A percentile compares a stretch with the other conserved stretches of the same genome.
These are phyloP conservation scores for Rhizomucor pusillus DNA, from an alignment of 371 early-diverging fungal species.

Conservation along the genomic window DNA sequence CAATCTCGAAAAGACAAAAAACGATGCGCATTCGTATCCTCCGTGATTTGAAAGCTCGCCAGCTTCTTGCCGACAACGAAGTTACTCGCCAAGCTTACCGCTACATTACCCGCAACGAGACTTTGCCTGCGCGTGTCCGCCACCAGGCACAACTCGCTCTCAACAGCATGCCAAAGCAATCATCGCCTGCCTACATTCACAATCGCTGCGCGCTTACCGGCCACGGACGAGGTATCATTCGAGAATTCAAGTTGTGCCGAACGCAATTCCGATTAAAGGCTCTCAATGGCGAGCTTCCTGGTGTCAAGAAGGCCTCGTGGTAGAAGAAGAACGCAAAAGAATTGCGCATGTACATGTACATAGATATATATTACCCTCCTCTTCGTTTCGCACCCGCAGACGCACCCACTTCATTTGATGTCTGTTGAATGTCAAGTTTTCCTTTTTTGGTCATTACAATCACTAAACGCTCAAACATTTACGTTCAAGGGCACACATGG, in stretches of 20 bases:
- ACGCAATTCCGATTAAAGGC: conserved; percentile 85
- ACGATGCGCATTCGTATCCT: conserved; percentile 61
- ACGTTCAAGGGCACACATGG: too few species aligned
- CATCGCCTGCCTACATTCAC: conserved; percentile 66
- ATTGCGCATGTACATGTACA: too few species aligned
- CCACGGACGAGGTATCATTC: conserved; percentile 79
- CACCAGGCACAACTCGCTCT: conserved; percentile 83
- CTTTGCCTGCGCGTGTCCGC: conserved; percentile 72
- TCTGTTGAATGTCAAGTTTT: too few species aligned
- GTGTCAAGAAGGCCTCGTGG: conserved; percentile 84
- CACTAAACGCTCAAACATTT: too few species aligned
- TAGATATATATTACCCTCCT: too few species aligned
- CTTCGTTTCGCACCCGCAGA: too few species aligned
- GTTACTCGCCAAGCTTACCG: conserved; percentile 76
- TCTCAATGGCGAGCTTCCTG: conserved; percentile 78
- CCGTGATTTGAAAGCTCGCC: conserved; percentile 75
- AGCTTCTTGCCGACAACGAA: conserved; percentile 68
- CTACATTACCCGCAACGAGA: conserved; percentile 79
- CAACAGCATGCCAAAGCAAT: conserved; percentile 69
- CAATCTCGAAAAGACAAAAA: not conserved
- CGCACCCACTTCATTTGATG: too few species aligned
- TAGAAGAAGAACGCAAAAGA: conserved; percentile 43
- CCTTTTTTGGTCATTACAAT: too few species aligned
- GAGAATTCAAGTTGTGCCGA: conserved; percentile 77
- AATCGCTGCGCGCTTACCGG: conserved; percentile 84